Percentiles rank a stretch among this genome's conserved stretches.
Evolutionary conservation across 441 rosid species (phyloP).

Genomic region (Populus hybrid): DNA sequence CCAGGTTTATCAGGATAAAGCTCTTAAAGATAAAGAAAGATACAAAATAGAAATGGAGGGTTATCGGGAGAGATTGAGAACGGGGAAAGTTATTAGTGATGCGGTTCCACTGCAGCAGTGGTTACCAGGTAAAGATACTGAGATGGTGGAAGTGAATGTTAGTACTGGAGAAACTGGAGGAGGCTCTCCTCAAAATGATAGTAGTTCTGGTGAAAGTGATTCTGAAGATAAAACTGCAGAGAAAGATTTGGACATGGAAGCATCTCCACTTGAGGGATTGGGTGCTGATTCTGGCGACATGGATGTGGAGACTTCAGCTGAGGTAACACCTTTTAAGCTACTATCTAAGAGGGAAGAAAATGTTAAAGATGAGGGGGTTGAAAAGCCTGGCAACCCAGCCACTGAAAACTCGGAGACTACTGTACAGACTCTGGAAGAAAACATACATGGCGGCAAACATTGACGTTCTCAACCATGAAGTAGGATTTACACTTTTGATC

Average conservation of each 20-base stretch:
- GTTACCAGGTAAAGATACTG: slow-evolving; percentile 47
- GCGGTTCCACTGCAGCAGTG: slow-evolving; percentile 76
- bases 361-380: no score
- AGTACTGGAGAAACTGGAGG: slow-evolving; percentile 51
- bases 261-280: slow-evolving; percentile 15
- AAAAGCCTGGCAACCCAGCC: slow-evolving; percentile 11
- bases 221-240: slow-evolving; percentile 43
- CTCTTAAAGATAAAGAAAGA: slow-evolving; percentile 80
- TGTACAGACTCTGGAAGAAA: slow-evolving; percentile 4
- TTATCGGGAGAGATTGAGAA: slow-evolving; percentile 65
- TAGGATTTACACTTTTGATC: slow-evolving; percentile 9
- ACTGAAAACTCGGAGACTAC: slow-evolving; percentile 20
- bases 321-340: slow-evolving; percentile 2
- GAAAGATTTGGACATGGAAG: slow-evolving; percentile 39
- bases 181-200: slow-evolving; percentile 21
- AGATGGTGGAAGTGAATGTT: slow-evolving; percentile 47
- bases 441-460: slow-evolving; percentile 16
- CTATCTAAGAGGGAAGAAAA: no score
- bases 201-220: slow-evolving; percentile 46
- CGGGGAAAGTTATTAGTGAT: slow-evolving; percentile 52
- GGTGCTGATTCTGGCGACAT: slow-evolving; percentile 20
- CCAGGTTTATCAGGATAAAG: slow-evolving; percentile 85
- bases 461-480: slow-evolving; percentile 10
- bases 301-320: slow-evolving; percentile 19
- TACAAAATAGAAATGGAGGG: slow-evolving; percentile 84